Evolutionary conservation across 108 stramenopile species (phyloP).

Genomic region (Nitzschia inconspicua): DNA sequence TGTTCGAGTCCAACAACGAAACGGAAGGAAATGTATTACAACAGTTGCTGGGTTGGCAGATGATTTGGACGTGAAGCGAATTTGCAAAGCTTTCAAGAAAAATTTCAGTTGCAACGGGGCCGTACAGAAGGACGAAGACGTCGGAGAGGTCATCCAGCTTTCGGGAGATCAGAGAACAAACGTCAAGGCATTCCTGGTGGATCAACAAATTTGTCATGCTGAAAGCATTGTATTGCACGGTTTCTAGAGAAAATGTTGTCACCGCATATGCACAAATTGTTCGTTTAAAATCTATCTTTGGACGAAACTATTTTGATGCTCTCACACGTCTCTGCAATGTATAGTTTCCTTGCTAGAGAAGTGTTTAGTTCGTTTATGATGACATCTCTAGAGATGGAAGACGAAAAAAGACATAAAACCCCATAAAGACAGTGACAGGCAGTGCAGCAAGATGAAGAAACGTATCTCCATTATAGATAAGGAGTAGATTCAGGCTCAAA

Average conservation of each 20-base stretch:
- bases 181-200: conserved; percentile 93
- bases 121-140: conserved; percentile 92
- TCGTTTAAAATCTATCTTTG: too few relatives aligned
- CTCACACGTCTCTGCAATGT: too few relatives aligned
- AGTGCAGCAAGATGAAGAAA: too few relatives aligned
- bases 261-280: too few relatives aligned
- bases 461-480: too few relatives aligned
- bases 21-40: conserved; percentile 99
- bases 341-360: too few relatives aligned
- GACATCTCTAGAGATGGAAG: too few relatives aligned
- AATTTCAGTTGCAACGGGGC: conserved; percentile 98
- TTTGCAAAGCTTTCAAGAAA: conserved; percentile 99
- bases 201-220: conserved; percentile 93
- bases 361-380: too few relatives aligned
- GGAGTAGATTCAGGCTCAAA: too few relatives aligned
- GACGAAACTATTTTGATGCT: too few relatives aligned
- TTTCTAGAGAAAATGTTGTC: conserved; percentile 68
- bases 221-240: conserved; percentile 86
- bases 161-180: conserved; percentile 97
- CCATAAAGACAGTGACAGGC: too few relatives aligned
- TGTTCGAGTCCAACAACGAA: conserved; percentile 98
- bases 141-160: conserved; percentile 96
- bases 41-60: conserved; percentile 95
- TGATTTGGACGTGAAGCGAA: conserved; percentile 97
- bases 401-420: too few relatives aligned